Percentiles rank a stretch among this genome's conserved stretches.
Conservation (phyloP, 805 yeast species). For the Alloascoidea africana region DNA sequence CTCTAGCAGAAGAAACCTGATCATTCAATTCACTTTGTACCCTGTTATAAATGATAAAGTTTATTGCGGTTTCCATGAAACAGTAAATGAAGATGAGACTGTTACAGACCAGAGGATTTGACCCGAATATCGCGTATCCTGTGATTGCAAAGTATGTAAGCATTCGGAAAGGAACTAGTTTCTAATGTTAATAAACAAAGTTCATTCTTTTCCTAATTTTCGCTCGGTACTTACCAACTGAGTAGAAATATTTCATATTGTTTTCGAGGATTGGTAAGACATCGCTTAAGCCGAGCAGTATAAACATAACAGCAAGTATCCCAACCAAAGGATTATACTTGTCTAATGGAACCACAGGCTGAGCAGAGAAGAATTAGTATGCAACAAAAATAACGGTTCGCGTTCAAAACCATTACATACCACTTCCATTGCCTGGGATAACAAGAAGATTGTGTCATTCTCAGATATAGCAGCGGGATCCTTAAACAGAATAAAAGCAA, state of each 20-base stretch:
- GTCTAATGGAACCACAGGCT: neutral
- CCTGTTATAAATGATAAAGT: neutral
- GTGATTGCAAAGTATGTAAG: neutral
- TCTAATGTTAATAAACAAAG: neutral
- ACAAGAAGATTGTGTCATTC: neutral
- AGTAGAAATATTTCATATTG: neutral
- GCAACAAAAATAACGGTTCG: neutral
- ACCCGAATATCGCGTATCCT: neutral
- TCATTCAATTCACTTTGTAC: neutral
- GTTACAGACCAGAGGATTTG: neutral
- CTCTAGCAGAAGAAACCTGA: no score
- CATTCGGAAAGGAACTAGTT: neutral
- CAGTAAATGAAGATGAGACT: neutral
- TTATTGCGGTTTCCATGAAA: neutral
- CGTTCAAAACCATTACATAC: neutral
- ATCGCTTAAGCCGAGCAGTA: conserved; percentile 1
- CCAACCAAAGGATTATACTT: conserved; percentile 1
- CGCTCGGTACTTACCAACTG: neutral
- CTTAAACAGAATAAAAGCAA: neutral
- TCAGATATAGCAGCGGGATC: neutral
- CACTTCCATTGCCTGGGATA: conserved; percentile 1
- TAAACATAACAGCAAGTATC: neutral
- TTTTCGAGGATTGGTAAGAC: neutral
- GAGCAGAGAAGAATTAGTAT: neutral
- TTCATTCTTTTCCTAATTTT: neutral